Evolutionary conservation across 1,284 basidiomycete species (phyloP), one percentile per base, ranked within the genome.

Genomic region (Ustilago xerochloae): DNA sequence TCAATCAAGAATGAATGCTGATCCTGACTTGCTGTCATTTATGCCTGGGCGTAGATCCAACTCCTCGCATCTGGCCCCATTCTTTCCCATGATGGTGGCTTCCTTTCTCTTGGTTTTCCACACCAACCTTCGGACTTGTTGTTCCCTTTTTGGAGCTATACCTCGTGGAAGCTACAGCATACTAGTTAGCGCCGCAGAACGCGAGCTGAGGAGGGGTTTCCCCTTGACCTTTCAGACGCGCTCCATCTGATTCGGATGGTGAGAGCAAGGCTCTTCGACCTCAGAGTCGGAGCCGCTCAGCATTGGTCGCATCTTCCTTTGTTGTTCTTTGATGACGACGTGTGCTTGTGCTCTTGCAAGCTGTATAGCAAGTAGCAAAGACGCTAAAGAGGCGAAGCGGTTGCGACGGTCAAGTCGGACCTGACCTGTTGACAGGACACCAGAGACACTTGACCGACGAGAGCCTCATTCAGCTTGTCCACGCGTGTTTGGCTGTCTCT

Each of bases 151-250:
- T 32, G 16, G 12, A 8, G 13, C 10, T 30, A n/a, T n/a, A n/a
- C 45, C 29, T 47, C 22, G 41, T 43, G 41, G 22, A 28, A 24
- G 41, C 8, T 26, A 15, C 22, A 12, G n/a, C n/a, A n/a, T n/a
- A n/a, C n/a, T n/a, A n/a, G n/a, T 43, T 43, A 13, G 41, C 41
- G 41, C 41, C 22, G n/a, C 41, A 16, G 30, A 47, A 50, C 56
- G n/a, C n/a, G n/a, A n/a, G n/a, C n/a, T n/a, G n/a, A n/a, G n/a
- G n/a, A 50, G 45, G 57, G 57, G 29, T 47, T 60, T 60, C 49
- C 57, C 57, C 57, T 36, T 60, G 24, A 9, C 57, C 47, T 60
- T 60, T 60, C 57, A 52, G 57, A 18, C 26, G 49, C 39, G 18
- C 49, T n/a, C 32, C 15, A 15, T 33, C 26, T 22, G 39, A 15